Percentiles rank a stretch among this genome's conserved stretches.
These are phyloP conservation scores for Syzygium aromaticum DNA, from an alignment of 345 rosid genomes.

Conservation along the genomic window DNA sequence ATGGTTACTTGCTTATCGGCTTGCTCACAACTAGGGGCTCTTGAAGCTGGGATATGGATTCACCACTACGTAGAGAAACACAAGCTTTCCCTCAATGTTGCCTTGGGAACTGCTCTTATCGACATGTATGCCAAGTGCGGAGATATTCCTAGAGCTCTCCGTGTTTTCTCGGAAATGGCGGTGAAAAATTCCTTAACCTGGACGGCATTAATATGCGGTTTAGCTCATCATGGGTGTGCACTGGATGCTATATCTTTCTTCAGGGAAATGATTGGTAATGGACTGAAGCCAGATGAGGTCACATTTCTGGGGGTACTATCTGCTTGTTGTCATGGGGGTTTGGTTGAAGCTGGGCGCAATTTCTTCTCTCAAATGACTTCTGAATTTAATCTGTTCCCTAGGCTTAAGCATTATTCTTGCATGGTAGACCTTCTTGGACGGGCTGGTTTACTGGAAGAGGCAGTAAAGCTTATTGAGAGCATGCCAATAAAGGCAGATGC, in stretches of 20 bases:
- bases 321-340: constrained; percentile 90
- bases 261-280: constrained; percentile 48
- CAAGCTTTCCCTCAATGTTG: constrained; percentile 46
- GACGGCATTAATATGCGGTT: constrained; percentile 68
- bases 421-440: constrained; percentile 89
- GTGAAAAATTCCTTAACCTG: constrained; percentile 66
- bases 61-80: constrained; percentile 59
- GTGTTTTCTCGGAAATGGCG: constrained; percentile 54
- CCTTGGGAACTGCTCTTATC: constrained; percentile 65
- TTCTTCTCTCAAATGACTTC: constrained; percentile 62
- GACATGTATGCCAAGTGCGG: constrained; percentile 94
- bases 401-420: constrained; percentile 73
- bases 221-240: constrained; percentile 71
- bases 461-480: constrained; percentile 49
- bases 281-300: constrained; percentile 70
- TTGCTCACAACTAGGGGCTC: constrained; percentile 87
- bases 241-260: constrained; percentile 58
- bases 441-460: constrained; percentile 75
- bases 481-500: constrained; percentile 78
- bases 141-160: constrained; percentile 55
- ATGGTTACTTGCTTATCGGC: constrained; percentile 83
- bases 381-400: constrained; percentile 43
- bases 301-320: constrained; percentile 71
- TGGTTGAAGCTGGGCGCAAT: constrained; percentile 62
- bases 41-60: constrained; percentile 75